phyloP scores from a whole-genome alignment of 2,329 filamentous ascomycete genomes.

The Colletotrichum tropicale region DNA sequence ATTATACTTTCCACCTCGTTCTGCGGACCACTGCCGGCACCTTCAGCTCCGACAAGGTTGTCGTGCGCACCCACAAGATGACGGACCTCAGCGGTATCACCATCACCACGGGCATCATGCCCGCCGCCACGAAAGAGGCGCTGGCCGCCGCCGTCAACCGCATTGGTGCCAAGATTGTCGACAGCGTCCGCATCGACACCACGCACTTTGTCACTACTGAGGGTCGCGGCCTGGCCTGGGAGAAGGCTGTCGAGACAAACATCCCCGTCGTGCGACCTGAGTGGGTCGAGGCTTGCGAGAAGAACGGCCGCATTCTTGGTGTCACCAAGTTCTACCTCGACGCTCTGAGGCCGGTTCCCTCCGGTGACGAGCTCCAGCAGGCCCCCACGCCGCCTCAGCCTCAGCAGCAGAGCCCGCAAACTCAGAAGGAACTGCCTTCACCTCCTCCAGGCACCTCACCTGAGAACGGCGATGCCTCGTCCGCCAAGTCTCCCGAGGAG shows the following conservation, averaged over 20 bases:
- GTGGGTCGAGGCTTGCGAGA: conserved; percentile 97
- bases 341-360: conserved; percentile 61
- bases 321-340: conserved; percentile 97
- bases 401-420: conserved; percentile 16
- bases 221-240: conserved; percentile 87
- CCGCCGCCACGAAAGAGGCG: conserved; percentile 72
- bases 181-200: conserved; percentile 92
- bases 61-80: conserved; percentile 96
- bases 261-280: conserved; percentile 96
- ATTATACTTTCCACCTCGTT: conserved; percentile 94
- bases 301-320: conserved; percentile 88
- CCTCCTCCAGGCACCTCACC: conserved; percentile 24
- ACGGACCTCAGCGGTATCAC: conserved; percentile 95
- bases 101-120: conserved; percentile 87
- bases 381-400: conserved; percentile 29
- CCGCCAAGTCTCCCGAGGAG: conserved; percentile 16
- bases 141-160: conserved; percentile 79
- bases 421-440: conserved; percentile 38
- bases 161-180: conserved; percentile 91
- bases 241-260: conserved; percentile 97
- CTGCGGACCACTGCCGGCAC: conserved; percentile 90
- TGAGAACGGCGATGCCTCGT: conserved; percentile 27
- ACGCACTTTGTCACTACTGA: conserved; percentile 99
- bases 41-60: conserved; percentile 80
- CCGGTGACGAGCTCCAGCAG: conserved; percentile 33